A percentile compares a stretch with the other conserved stretches of the same genome.
Conservation (phyloP, 176 grass and related monocot species). For the Miscanthus lutarioriparius region DNA sequence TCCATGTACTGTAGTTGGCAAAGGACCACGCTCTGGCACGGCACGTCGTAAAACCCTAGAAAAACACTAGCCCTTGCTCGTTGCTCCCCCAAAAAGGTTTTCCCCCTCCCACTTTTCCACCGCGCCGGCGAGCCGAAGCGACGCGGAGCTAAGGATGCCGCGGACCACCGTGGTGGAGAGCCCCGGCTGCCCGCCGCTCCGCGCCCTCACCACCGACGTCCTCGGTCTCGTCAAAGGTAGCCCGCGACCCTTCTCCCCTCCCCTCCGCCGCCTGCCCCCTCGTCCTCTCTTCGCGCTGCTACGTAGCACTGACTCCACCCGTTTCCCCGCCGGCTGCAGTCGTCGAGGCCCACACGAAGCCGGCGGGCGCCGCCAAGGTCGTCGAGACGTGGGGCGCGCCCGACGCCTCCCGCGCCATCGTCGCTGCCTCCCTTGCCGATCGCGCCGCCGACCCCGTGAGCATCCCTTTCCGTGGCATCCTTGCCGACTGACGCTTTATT, state of each 20-base stretch:
- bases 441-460: constrained; percentile 59
- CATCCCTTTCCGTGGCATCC: background rate
- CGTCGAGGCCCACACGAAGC: constrained; percentile 63
- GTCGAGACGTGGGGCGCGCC: constrained; percentile 86
- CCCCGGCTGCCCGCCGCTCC: constrained; percentile 80
- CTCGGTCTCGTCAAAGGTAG: constrained; percentile 93
- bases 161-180: constrained; percentile 64
- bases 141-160: constrained; percentile 54
- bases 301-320: background rate
- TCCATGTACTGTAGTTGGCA: background rate
- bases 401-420: constrained; percentile 59
- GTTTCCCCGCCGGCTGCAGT: constrained; percentile 30
- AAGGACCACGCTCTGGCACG: background rate
- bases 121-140: background rate
- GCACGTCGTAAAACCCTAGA: constrained; percentile 39
- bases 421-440: constrained; percentile 66
- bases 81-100: background rate
- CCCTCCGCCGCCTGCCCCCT: background rate
- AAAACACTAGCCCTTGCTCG: background rate
- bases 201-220: constrained; percentile 67
- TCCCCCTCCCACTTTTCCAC: background rate
- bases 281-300: background rate
- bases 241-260: background rate
- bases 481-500: background rate
- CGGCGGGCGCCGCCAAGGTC: constrained; percentile 60